These are phyloP conservation scores for Plasmodium sp. DNA, from an alignment of 169 alveolate species.

Conservation along the genomic window DNA sequence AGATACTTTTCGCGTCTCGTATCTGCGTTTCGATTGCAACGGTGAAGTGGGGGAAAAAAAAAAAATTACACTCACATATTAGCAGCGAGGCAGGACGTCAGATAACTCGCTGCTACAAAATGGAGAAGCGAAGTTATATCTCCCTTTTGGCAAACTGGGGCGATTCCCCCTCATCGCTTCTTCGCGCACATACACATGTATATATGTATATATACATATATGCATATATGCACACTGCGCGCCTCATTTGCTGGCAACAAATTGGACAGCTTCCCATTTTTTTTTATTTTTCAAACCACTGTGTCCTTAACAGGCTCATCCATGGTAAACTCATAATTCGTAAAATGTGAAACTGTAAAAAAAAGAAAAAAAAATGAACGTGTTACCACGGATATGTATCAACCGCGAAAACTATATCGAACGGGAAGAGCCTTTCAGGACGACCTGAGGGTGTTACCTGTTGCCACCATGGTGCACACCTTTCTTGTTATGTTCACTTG, in stretches of 20 bases:
- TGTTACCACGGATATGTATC: neutral
- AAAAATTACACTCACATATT: neutral
- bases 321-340: slow-evolving; percentile 58
- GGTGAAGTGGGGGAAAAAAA: neutral
- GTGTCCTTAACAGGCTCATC: slow-evolving; percentile 69
- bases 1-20: slow-evolving; percentile 55
- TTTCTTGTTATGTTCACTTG: neutral
- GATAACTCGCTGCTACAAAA: neutral
- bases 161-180: neutral
- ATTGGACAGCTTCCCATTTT: neutral
- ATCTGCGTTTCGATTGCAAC: slow-evolving; percentile 14
- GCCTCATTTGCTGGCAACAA: neutral
- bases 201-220: neutral
- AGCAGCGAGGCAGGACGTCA: neutral
- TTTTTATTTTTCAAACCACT: slow-evolving; percentile 23
- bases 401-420: neutral
- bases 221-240: neutral
- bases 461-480: slow-evolving; percentile 5
- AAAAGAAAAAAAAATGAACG: neutral
- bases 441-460: slow-evolving; percentile 17
- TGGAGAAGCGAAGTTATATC: neutral
- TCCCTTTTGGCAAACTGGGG: neutral
- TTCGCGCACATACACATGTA: neutral
- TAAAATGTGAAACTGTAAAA: neutral
- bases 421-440: neutral